These are phyloP conservation scores for Hebeloma cylindrosporum DNA, from an alignment of 768 basidiomycete genomes.

Conservation along the genomic window DNA sequence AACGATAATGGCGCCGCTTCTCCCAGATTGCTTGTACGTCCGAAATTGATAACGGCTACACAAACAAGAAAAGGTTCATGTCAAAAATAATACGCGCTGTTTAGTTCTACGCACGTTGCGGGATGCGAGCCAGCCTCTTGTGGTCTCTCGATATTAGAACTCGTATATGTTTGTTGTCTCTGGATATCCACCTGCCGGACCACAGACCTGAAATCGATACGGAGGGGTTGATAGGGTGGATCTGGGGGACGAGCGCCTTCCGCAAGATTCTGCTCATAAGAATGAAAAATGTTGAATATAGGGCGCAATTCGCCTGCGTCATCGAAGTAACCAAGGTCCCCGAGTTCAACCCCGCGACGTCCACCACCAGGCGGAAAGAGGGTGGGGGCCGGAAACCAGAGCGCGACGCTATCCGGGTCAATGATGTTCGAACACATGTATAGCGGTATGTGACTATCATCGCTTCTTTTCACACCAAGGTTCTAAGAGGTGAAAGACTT, in stretches of 20 bases:
- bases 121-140: background rate
- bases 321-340: constrained; percentile 9
- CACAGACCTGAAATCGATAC: background rate
- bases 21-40: background rate
- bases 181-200: background rate
- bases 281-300: constrained; percentile 9
- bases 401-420: background rate
- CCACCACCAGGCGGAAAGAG: background rate
- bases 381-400: constrained; percentile 7
- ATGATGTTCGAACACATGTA: constrained; percentile 8
- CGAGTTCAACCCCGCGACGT: constrained; percentile 2
- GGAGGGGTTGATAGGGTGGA: background rate
- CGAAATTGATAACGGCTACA: constrained; percentile 1
- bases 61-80: no score
- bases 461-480: background rate
- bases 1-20: constrained; percentile 6
- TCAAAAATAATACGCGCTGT: background rate
- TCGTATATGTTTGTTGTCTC: background rate
- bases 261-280: background rate
- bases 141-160: background rate
- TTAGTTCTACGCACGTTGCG: background rate
- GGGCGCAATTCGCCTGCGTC: constrained; percentile 6
- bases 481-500: no score
- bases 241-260: constrained; percentile 2
- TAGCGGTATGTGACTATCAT: background rate